Evolutionary conservation across 352 stramenopile genomes (phyloP).

Genomic region (Phytophthora cactorum): DNA sequence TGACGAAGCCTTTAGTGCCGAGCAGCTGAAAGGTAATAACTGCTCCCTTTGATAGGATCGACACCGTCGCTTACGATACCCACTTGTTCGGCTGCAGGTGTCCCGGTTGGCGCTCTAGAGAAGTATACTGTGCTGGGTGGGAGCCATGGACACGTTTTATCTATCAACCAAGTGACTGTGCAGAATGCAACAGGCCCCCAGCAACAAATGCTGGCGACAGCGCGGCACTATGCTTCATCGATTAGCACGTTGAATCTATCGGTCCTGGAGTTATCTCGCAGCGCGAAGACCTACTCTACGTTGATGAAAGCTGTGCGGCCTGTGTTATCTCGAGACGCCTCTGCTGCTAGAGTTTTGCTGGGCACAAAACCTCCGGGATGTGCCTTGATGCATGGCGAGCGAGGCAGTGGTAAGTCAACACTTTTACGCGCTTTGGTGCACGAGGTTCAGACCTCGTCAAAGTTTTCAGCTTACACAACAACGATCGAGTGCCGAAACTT

Average conservation of each 20-base stretch:
- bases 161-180: conserved; percentile 39
- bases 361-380: conserved; percentile 65
- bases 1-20: conserved; percentile 45
- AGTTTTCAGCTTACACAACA: conserved; percentile 51
- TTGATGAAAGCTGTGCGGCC: conserved; percentile 55
- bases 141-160: conserved; percentile 36
- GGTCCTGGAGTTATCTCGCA: conserved; percentile 47
- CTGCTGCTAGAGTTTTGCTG: conserved; percentile 60
- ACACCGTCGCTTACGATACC: conserved; percentile 1
- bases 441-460: conserved; percentile 37
- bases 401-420: conserved; percentile 83
- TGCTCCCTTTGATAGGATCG: not conserved
- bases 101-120: conserved; percentile 58
- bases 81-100: conserved; percentile 33
- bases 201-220: conserved; percentile 32
- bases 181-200: conserved; percentile 33
- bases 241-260: conserved; percentile 33
- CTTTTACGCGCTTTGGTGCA: conserved; percentile 57
- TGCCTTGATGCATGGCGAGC: conserved; percentile 72
- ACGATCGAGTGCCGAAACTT: conserved; percentile 74
- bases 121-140: conserved; percentile 67
- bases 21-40: conserved; percentile 56
- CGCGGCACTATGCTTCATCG: conserved; percentile 7
- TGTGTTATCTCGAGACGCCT: conserved; percentile 57
- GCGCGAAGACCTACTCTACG: conserved; percentile 48